Conservation (phyloP, 305 asterid species). For the Fraxinus latifolia region DNA sequence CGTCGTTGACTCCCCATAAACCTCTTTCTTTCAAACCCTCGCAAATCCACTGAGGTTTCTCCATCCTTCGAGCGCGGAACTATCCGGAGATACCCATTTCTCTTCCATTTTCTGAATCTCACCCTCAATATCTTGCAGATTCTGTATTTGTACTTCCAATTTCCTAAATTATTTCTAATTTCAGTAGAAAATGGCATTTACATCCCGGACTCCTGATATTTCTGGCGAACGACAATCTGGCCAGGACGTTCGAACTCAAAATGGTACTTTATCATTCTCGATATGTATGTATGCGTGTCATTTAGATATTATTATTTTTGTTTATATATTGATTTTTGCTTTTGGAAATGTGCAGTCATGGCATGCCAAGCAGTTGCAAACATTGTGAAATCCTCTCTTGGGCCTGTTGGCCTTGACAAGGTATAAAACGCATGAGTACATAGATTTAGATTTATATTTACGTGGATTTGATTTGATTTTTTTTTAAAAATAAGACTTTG, state of each 20-base stretch:
- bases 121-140: conserved; percentile 9
- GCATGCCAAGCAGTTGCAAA: conserved; percentile 92
- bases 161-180: not conserved
- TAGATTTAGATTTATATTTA: not conserved
- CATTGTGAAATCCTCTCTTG: conserved; percentile 87
- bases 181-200: conserved; percentile 28
- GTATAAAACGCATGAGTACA: conserved; percentile 23
- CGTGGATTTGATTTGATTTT: not conserved
- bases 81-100: conserved; percentile 14
- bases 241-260: conserved; percentile 91
- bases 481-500: not conserved
- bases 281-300: not conserved
- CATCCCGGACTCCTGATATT: conserved; percentile 54
- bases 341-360: conserved; percentile 48
- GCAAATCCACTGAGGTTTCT: conserved; percentile 20
- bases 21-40: conserved; percentile 28
- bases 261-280: conserved; percentile 40
- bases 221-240: conserved; percentile 93
- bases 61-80: conserved; percentile 16
- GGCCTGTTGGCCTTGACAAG: conserved; percentile 96
- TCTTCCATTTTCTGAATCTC: not conserved
- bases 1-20: not conserved
- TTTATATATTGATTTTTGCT: not conserved
- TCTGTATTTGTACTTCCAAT: conserved; percentile 12
- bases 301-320: not conserved